Evolutionary conservation across 2,329 filamentous ascomycete species (phyloP).

Genomic region (Cladobotryum protrusum): DNA sequence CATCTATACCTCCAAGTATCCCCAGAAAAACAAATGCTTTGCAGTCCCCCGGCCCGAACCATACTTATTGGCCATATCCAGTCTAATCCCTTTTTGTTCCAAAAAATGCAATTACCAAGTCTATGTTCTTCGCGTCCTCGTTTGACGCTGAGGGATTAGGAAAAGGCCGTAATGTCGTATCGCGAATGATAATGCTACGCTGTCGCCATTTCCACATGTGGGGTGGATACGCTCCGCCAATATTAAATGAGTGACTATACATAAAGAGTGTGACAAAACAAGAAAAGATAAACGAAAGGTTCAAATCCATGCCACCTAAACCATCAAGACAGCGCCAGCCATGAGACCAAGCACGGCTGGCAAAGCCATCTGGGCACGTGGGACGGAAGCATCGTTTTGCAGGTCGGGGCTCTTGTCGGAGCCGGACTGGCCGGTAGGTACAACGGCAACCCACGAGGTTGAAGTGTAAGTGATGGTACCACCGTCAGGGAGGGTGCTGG

Average conservation of each 20-base stretch:
- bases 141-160: slow-evolving; percentile 6
- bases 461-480: slow-evolving; percentile 40
- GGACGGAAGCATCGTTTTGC: slow-evolving; percentile 30
- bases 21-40: not conserved
- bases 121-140: slow-evolving; percentile 6
- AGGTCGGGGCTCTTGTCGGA: slow-evolving; percentile 26
- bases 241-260: not conserved
- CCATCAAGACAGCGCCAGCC: slow-evolving; percentile 23
- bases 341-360: slow-evolving; percentile 23
- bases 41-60: slow-evolving; percentile 2
- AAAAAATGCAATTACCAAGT: slow-evolving; percentile 6
- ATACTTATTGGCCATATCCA: not conserved
- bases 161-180: slow-evolving; percentile 8
- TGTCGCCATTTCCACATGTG: slow-evolving; percentile 7
- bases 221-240: slow-evolving; percentile 1
- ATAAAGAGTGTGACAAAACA: not conserved
- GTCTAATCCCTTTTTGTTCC: slow-evolving; percentile 8
- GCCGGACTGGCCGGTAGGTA: slow-evolving; percentile 28
- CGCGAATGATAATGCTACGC: slow-evolving; percentile 4
- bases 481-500: slow-evolving; percentile 41
- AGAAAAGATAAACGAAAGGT: not conserved
- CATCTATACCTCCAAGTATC: slow-evolving; percentile 4
- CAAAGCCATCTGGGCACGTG: slow-evolving; percentile 18
- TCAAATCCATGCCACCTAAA: slow-evolving; percentile 13
- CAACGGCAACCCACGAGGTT: slow-evolving; percentile 43